Evolutionary conservation across 2,329 filamentous ascomycete genomes (phyloP).

Genomic region (Colletotrichum musicola): DNA sequence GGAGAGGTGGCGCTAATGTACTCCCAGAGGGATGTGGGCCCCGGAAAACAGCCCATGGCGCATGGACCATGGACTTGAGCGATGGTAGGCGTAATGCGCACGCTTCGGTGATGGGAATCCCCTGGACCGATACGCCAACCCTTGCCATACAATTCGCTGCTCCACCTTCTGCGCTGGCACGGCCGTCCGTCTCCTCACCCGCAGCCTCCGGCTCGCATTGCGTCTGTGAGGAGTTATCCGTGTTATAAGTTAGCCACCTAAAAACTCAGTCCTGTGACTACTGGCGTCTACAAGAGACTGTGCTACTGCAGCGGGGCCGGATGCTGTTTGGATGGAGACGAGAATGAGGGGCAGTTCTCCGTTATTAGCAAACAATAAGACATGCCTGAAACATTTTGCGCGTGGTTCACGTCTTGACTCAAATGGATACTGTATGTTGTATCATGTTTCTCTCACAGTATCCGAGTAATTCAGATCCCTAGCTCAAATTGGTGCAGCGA

Average conservation of each 20-base stretch:
- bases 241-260: no score
- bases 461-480: background rate
- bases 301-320: no score
- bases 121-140: constrained; percentile 22
- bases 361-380: background rate
- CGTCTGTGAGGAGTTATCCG: background rate
- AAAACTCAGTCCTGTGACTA: no score
- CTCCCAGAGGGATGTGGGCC: constrained; percentile 16
- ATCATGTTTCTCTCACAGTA: background rate
- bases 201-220: constrained; percentile 15
- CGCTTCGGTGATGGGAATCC: constrained; percentile 12
- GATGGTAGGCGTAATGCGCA: background rate
- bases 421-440: constrained; percentile 1
- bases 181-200: constrained; percentile 8
- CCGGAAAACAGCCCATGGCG: background rate
- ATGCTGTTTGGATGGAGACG: background rate
- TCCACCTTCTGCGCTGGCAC: constrained; percentile 29
- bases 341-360: constrained; percentile 10
- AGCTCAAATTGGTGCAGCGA: no score
- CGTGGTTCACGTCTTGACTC: constrained; percentile 26
- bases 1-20: constrained; percentile 16
- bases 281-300: no score
- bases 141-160: constrained; percentile 8
- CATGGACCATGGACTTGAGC: background rate
- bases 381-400: constrained; percentile 21